Percentiles rank a stretch among this genome's conserved stretches.
phyloP scores from a whole-genome alignment of 805 yeast genomes.

The Spathaspora boniae region DNA sequence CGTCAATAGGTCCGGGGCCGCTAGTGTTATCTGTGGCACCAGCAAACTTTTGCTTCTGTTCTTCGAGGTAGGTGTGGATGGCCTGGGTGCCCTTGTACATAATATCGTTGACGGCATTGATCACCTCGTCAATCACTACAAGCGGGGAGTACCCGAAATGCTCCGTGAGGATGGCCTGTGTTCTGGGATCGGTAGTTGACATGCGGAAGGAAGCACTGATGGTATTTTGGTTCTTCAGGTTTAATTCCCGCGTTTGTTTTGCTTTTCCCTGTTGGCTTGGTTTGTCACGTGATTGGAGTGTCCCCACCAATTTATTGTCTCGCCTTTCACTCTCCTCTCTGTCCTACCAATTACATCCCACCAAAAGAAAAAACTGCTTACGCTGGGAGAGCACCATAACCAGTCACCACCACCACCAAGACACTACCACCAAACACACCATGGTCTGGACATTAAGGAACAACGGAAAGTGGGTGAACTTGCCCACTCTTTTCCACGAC shows the following conservation, averaged over 20 bases:
- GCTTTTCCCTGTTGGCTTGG: neutral
- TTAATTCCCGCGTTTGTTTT: neutral
- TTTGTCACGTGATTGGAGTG: slow-evolving; percentile 9
- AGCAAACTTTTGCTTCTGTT: slow-evolving; percentile 1
- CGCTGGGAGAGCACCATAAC: too few species aligned
- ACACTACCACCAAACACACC: neutral
- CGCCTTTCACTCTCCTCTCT: neutral
- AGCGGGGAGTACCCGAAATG: slow-evolving; percentile 85
- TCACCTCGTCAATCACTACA: slow-evolving; percentile 78
- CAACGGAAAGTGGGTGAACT: too few species aligned
- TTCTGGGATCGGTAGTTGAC: slow-evolving; percentile 32
- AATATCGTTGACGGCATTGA: slow-evolving; percentile 80
- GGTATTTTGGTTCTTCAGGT: slow-evolving; percentile 2
- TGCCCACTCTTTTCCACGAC: too few species aligned
- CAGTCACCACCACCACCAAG: neutral
- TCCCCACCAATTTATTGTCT: neutral
- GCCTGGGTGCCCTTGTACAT: slow-evolving; percentile 80
- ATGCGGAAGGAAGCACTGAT: too few species aligned
- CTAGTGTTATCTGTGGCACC: too few species aligned
- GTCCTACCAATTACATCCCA: slow-evolving; percentile 4
- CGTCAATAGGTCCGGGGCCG: slow-evolving; percentile 2
- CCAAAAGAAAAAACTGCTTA: slow-evolving; percentile 5
- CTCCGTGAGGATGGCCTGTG: slow-evolving; percentile 61
- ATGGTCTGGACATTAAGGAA: slow-evolving; percentile 45
- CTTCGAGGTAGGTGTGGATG: slow-evolving; percentile 59